phyloP scores from a whole-genome alignment of 2,329 filamentous ascomycete genomes.

The Bipolaris zeicola region DNA sequence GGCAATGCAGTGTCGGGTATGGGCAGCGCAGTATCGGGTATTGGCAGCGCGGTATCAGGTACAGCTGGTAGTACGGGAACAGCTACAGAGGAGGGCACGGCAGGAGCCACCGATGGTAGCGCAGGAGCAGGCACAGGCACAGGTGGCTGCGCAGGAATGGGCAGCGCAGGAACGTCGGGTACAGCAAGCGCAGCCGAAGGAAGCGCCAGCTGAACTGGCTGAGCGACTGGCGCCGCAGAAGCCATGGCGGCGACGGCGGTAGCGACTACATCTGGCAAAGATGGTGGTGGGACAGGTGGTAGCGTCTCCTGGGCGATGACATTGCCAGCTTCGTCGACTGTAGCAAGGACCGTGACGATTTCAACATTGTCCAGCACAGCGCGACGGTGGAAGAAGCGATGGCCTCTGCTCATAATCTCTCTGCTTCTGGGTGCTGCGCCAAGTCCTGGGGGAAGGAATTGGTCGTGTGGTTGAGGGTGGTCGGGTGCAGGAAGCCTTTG shows the following conservation, averaged over 20 bases:
- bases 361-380: conserved; percentile 23
- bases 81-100: too few relatives aligned
- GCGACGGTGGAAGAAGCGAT: conserved; percentile 45
- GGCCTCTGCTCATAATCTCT: conserved; percentile 37
- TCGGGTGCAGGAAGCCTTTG: conserved; percentile 7
- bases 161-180: too few relatives aligned
- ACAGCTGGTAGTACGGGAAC: too few relatives aligned
- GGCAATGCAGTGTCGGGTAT: too few relatives aligned
- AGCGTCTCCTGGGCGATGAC: conserved; percentile 33
- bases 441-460: conserved; percentile 7
- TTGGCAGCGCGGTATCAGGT: too few relatives aligned
- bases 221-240: neutral
- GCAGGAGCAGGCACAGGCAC: conserved; percentile 1
- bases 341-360: conserved; percentile 38
- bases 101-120: neutral
- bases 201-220: conserved; percentile 7
- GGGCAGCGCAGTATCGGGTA: too few relatives aligned
- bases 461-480: conserved; percentile 17
- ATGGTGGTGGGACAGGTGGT: conserved; percentile 12
- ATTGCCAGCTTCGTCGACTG: conserved; percentile 38
- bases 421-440: conserved; percentile 29
- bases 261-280: neutral
- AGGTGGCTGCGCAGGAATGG: too few relatives aligned
- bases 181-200: conserved; percentile 8
- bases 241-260: neutral